These are phyloP conservation scores for Trametes cingulata DNA, from an alignment of 768 basidiomycete species.

Conservation along the genomic window DNA sequence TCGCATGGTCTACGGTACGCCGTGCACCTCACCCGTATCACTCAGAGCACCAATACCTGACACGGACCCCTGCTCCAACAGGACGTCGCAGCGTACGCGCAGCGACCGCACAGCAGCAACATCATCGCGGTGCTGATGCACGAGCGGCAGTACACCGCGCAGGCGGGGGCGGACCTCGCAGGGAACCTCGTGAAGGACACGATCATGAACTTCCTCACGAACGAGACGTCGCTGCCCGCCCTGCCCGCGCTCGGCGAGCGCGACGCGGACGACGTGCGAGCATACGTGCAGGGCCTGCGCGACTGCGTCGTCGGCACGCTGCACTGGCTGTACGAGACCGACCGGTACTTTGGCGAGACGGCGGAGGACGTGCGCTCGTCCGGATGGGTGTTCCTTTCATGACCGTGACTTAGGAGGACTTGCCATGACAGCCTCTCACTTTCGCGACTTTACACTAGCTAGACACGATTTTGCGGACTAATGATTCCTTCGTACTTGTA, in stretches of 20 bases:
- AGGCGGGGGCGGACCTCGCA: constrained; percentile 49
- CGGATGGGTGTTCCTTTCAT: constrained; percentile 60
- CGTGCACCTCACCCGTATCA: not conserved
- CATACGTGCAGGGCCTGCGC: constrained; percentile 51
- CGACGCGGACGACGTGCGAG: constrained; percentile 30
- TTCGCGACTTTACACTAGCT: not conserved
- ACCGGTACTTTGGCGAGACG: constrained; percentile 58
- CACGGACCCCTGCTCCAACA: constrained; percentile 27
- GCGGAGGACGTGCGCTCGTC: constrained; percentile 59
- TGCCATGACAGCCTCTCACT: not conserved
- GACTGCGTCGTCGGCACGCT: constrained; percentile 58
- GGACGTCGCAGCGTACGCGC: constrained; percentile 63
- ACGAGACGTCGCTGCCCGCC: constrained; percentile 14
- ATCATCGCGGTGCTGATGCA: constrained; percentile 51
- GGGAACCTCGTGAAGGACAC: constrained; percentile 41
- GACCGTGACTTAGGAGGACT: too few relatives aligned
- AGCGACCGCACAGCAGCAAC: constrained; percentile 46
- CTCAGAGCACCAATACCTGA: not conserved
- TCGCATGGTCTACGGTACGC: constrained; percentile 55
- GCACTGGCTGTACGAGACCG: constrained; percentile 68
- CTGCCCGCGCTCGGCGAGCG: constrained; percentile 15
- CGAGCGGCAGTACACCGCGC: constrained; percentile 45
- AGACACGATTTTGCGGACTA: too few relatives aligned
- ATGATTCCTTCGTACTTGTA: too few relatives aligned
- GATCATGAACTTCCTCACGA: constrained; percentile 36